Base-by-base conservation (phyloP, 495 filamentous ascomycete species). In the Jackrogersella minutella region DNA sequence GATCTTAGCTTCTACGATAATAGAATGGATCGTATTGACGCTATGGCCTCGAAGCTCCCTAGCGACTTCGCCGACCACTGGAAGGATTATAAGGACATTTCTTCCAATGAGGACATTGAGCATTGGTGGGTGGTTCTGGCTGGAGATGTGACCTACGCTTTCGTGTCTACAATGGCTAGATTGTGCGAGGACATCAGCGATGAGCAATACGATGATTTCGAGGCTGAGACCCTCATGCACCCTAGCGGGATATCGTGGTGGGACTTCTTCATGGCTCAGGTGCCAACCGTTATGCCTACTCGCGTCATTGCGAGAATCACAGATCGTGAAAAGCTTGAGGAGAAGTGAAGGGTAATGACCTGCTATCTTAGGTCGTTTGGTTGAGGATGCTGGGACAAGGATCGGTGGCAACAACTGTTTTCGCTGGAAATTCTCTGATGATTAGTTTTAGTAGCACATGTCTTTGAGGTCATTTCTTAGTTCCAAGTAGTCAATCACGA, bases 201-300 rank as follows among this genome's bases (percentile, higher is more conserved):
- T 0, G 30, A 51, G 0, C 0, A 58, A 5, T 22, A 28, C 0
- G 41, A 56, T 0, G 33, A 10, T 1, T 61, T 60, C 24, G 63
- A 66, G 40, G 14, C n/a, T 2, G 40, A 11, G 7, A 6, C 2
- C 14, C n/a, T 66, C 11, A 56, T 52, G 34, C 57, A 61, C 41
- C 57, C 57, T 6, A 37, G n/a, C 22, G 64, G 64, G 3, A 9
- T 39, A 3, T n/a, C 50, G 13, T 61, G 44, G 57, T 66, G 57
- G 64, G 40, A 61, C 0, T 54, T 28, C 22, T 36, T 61, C 13
- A 44, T 6, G 3, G 0, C n/a, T 8, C 10, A 0, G 0, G 22
- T 31, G 2, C 62, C 62, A 0, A 5, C 19, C 4, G 19, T 59
- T 39, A 21, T 10, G 16, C 54, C 55, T 0, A 59, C 62, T 8